These are phyloP conservation scores for Acidiella bohemica DNA, from an alignment of 495 filamentous ascomycete genomes.

Conservation along the genomic window DNA sequence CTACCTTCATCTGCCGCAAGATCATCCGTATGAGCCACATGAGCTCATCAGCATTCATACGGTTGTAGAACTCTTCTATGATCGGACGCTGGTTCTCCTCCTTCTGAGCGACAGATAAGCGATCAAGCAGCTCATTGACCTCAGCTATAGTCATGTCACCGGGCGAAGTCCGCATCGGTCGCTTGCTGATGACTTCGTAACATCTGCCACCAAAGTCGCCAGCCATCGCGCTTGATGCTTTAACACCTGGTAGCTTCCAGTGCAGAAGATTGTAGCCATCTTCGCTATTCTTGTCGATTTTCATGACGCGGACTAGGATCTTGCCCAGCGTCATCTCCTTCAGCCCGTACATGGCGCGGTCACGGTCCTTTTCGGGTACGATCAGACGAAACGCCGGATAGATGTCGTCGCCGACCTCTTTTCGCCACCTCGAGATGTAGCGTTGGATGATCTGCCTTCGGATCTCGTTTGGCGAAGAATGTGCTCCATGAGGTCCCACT, in stretches of 20 bases:
- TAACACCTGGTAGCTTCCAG: slow-evolving; percentile 79
- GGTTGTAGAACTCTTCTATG: slow-evolving; percentile 66
- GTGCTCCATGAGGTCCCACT: slow-evolving; percentile 42
- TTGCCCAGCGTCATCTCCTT: slow-evolving; percentile 88
- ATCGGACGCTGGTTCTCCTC: slow-evolving; percentile 75
- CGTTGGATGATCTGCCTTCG: slow-evolving; percentile 75
- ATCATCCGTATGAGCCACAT: slow-evolving; percentile 93
- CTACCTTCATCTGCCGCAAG: slow-evolving; percentile 94
- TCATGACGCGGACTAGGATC: slow-evolving; percentile 77
- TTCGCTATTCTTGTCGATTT: slow-evolving; percentile 81
- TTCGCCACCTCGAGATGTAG: slow-evolving; percentile 80
- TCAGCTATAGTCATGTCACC: slow-evolving; percentile 75
- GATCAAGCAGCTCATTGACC: slow-evolving; percentile 77
- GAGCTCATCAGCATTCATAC: slow-evolving; percentile 87
- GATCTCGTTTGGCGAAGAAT: slow-evolving; percentile 63
- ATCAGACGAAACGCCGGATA: slow-evolving; percentile 89
- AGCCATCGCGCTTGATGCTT: slow-evolving; percentile 47
- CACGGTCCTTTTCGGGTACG: slow-evolving; percentile 84
- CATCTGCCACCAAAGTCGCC: slow-evolving; percentile 89
- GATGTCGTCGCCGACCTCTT: slow-evolving; percentile 78
- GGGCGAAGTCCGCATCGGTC: slow-evolving; percentile 57
- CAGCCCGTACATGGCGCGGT: slow-evolving; percentile 84
- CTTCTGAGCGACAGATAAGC: slow-evolving; percentile 56
- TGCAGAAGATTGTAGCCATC: slow-evolving; percentile 77
- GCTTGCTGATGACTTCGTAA: slow-evolving; percentile 72